phyloP scores from a whole-genome alignment of 208 protist species.

The Entamoeba histolytica region DNA sequence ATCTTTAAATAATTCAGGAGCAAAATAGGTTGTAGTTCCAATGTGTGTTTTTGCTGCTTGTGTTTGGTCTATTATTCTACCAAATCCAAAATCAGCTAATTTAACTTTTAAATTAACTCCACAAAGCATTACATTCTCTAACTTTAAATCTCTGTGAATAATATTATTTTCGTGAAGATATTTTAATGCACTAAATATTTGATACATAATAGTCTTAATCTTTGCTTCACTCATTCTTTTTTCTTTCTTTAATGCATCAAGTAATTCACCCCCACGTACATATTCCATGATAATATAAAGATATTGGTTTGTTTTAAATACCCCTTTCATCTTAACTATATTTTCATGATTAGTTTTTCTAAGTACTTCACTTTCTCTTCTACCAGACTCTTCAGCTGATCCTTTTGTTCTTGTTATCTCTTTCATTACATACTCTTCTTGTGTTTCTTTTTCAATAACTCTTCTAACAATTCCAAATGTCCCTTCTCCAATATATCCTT shows the following conservation, averaged over 20 bases:
- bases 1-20: background rate
- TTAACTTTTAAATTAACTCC: background rate
- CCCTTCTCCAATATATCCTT: background rate
- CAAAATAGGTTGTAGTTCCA: background rate
- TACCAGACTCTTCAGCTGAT: background rate
- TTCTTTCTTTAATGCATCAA: background rate
- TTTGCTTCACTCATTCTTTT: background rate
- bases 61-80: background rate
- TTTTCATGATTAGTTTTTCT: background rate
- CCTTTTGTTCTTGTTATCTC: background rate
- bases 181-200: background rate
- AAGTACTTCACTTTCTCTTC: background rate
- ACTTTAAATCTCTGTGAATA: background rate
- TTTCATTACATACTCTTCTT: background rate
- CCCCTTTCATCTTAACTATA: background rate
- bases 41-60: background rate
- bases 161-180: background rate
- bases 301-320: background rate
- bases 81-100: background rate
- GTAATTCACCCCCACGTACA: background rate
- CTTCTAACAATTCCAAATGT: background rate
- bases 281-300: background rate
- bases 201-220: background rate
- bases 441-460: background rate
- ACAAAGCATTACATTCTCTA: background rate